Base-by-base conservation (phyloP, 1,284 basidiomycete genomes). In the Golubevia pallescens region DNA sequence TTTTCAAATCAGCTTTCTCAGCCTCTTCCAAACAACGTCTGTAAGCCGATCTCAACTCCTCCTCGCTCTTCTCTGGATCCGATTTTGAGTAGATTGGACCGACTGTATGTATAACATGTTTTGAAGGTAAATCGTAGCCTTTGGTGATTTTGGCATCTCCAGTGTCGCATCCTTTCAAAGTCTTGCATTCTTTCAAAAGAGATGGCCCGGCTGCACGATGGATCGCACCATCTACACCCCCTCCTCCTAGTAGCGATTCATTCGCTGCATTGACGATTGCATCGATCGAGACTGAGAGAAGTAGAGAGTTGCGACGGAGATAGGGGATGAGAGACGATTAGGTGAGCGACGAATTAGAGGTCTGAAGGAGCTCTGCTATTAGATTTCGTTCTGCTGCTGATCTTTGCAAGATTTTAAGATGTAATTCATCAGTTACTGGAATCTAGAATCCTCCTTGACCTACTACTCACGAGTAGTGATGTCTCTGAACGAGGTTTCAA, bases 21-120 rank as follows among this genome's bases (percentile, higher is more conserved):
- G 76, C 70, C 20, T 72, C 67, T 2, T 78, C 67, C 19, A 84
- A 63, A 48, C 70, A 74, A 7, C 65, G 51, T 10, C 67, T 54
- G 65, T 84, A 84, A 8, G 78, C 77, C 16, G 63, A 70, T 58
- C 69, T 53, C 2, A 98, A 89, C 66, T 89, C 87, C 62, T 85
- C 72, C 5, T 90, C 90, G 59, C 89, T 89, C 55, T 86, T 79
- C 16, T 89, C 88, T 1, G 78, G 84, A 1, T 88, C 80, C 1
- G 73, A 70, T 0, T 72, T 63, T 0, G 87, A 88, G 80, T 94
- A 96, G 1, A 94, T 86, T 0, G 94, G 94, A 8, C 95, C 95
- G 23, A 97, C 95, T 1, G 96, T 91, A 79, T 97, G 96, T 19
- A 97, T 93, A 64, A 97, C 88, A 70, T 91, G 88, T 65, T 89